Evolutionary conservation across 2,329 filamentous ascomycete genomes (phyloP).

Genomic region (Pyrenophora graminea): DNA sequence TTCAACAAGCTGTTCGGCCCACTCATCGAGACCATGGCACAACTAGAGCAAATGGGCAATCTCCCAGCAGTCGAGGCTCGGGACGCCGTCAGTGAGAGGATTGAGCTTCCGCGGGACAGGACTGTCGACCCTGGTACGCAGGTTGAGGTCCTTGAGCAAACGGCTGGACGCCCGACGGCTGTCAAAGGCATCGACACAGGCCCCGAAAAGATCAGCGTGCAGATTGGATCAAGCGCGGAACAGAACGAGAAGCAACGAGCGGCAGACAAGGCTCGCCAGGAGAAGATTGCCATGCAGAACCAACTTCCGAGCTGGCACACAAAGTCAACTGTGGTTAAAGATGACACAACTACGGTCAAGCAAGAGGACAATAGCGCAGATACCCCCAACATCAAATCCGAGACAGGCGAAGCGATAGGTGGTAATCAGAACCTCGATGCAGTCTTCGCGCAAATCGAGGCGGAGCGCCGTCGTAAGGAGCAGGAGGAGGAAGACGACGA

Average conservation of each 20-base stretch:
- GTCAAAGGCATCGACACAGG: slow-evolving; percentile 70
- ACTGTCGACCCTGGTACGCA: slow-evolving; percentile 66
- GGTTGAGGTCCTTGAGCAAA: slow-evolving; percentile 62
- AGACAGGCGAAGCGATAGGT: slow-evolving; percentile 56
- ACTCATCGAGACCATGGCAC: slow-evolving; percentile 65
- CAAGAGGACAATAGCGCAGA: slow-evolving; percentile 46
- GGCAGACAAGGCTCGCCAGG: slow-evolving; percentile 67
- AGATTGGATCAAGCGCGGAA: slow-evolving; percentile 68
- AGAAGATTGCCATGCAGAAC: slow-evolving; percentile 69
- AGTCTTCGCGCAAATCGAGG: slow-evolving; percentile 69
- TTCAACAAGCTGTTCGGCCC: slow-evolving; percentile 80
- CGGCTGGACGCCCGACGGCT: slow-evolving; percentile 63
- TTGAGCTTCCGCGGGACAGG: slow-evolving; percentile 68
- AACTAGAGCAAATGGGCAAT: slow-evolving; percentile 74
- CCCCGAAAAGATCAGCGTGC: slow-evolving; percentile 70
- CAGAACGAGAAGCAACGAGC: slow-evolving; percentile 69
- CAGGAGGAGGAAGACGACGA: slow-evolving; percentile 45
- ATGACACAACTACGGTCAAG: slow-evolving; percentile 42
- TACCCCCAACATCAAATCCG: slow-evolving; percentile 44
- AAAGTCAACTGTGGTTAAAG: slow-evolving; percentile 64
- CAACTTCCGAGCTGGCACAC: slow-evolving; percentile 73
- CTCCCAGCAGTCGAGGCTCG: slow-evolving; percentile 76
- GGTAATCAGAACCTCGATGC: slow-evolving; percentile 64
- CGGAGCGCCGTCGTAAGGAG: slow-evolving; percentile 56
- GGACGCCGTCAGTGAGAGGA: slow-evolving; percentile 64